Evolutionary conservation across 441 rosid genomes (phyloP).

Genomic region (Melastoma candidum): DNA sequence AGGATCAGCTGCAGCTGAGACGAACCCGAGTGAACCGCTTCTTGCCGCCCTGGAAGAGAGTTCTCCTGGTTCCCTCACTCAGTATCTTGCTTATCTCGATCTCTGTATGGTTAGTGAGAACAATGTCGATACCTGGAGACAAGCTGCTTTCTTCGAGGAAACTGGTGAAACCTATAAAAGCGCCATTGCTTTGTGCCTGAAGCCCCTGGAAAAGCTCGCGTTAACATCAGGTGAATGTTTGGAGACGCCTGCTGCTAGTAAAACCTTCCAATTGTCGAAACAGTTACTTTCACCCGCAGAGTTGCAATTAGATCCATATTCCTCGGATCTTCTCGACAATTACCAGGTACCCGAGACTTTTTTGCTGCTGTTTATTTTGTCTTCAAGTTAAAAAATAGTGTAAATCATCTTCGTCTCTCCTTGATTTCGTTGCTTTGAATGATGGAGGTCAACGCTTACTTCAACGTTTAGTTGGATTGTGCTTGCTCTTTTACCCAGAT

Average conservation of each 20-base stretch:
- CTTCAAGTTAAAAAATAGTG: no score
- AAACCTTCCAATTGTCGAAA: conserved; percentile 30
- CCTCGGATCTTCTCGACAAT: conserved; percentile 45
- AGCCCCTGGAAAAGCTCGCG: conserved; percentile 71
- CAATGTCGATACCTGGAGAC: conserved; percentile 84
- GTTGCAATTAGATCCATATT: conserved; percentile 32
- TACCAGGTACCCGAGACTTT: conserved; percentile 53
- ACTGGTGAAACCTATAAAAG: conserved; percentile 81
- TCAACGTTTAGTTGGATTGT: no score
- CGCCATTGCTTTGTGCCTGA: conserved; percentile 63
- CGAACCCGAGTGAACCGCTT: conserved; percentile 92
- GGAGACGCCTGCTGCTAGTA: conserved; percentile 40
- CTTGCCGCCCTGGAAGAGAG: conserved; percentile 79
- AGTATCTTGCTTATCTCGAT: conserved; percentile 82
- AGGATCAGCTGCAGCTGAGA: conserved; percentile 97
- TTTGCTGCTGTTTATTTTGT: not conserved
- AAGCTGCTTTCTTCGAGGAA: conserved; percentile 96
- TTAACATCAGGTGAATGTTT: conserved; percentile 45
- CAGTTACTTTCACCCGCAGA: conserved; percentile 39
- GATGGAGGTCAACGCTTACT: no score
- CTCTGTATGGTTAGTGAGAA: conserved; percentile 88
- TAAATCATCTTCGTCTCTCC: not conserved
- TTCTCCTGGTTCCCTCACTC: conserved; percentile 60
- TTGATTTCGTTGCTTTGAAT: not conserved
- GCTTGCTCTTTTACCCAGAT: no score